Conservation (phyloP, 108 stramenopile genomes). For the Cylindrotheca fusiformis region DNA sequence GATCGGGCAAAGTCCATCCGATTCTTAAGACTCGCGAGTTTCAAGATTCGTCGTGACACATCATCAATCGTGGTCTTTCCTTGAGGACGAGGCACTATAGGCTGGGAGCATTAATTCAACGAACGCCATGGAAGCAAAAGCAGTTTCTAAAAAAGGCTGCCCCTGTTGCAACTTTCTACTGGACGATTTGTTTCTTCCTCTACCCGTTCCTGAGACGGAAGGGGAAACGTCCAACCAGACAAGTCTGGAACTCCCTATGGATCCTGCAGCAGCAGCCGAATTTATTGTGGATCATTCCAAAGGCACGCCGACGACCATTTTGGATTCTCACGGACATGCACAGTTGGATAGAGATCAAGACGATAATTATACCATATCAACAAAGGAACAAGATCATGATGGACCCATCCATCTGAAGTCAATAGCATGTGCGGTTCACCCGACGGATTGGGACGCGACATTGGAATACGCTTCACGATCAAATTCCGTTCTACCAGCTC, state of each 20-base stretch:
- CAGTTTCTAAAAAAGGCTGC: constrained; percentile 20
- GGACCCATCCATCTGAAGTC: constrained; percentile 23
- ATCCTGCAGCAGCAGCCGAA: constrained; percentile 8
- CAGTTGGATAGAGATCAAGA: constrained; percentile 62
- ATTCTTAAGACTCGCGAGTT: too few relatives aligned
- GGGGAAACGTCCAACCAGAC: neutral
- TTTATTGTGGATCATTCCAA: neutral
- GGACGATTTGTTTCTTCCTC: constrained; percentile 45
- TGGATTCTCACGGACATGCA: constrained; percentile 82
- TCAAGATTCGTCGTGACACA: too few relatives aligned
- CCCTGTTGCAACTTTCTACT: constrained; percentile 45
- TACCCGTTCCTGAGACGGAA: constrained; percentile 1
- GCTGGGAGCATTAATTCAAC: neutral
- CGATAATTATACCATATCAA: constrained; percentile 21
- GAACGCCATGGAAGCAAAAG: neutral
- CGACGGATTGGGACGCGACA: constrained; percentile 61
- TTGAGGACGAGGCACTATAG: too few relatives aligned
- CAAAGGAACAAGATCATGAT: constrained; percentile 11
- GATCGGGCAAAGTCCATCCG: too few relatives aligned
- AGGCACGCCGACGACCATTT: constrained; percentile 27
- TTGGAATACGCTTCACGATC: constrained; percentile 50
- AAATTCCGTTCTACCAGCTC: constrained; percentile 36
- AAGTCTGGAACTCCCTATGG: neutral
- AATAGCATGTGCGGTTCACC: constrained; percentile 65
- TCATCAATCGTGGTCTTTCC: too few relatives aligned